Percentiles rank a stretch among this genome's conserved stretches.
These are phyloP conservation scores for Brassica balearica DNA, from an alignment of 441 rosid genomes.

Conservation along the genomic window DNA sequence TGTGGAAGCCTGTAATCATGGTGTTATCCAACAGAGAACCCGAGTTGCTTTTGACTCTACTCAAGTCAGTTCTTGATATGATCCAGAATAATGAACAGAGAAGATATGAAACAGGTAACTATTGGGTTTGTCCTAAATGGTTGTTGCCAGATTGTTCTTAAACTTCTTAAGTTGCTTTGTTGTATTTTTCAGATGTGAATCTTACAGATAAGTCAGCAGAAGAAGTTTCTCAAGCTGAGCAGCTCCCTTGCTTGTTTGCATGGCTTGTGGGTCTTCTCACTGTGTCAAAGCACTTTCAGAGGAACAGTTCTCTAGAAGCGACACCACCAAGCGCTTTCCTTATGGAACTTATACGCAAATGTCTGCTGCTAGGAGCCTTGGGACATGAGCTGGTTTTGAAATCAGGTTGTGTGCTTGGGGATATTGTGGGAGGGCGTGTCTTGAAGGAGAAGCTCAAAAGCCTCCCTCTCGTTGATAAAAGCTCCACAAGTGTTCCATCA, in stretches of 20 bases:
- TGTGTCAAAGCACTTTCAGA: conserved; percentile 52
- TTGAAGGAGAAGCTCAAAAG: conserved; percentile 61
- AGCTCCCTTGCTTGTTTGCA: conserved; percentile 64
- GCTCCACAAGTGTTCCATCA: too few species aligned
- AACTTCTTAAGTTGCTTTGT: neutral
- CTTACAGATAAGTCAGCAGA: conserved; percentile 40
- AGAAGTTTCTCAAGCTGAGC: conserved; percentile 50
- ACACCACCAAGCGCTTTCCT: conserved; percentile 51
- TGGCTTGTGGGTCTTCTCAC: conserved; percentile 73
- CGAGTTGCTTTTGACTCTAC: conserved; percentile 71
- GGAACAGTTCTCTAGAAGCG: conserved; percentile 45
- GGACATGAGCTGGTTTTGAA: conserved; percentile 59
- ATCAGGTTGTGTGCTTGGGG: conserved; percentile 60
- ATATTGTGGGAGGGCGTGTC: conserved; percentile 50
- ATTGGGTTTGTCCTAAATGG: neutral
- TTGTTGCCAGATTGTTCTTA: neutral
- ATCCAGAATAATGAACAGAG: conserved; percentile 56
- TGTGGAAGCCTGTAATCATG: conserved; percentile 68
- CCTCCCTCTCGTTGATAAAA: conserved; percentile 40
- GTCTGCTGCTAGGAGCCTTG: conserved; percentile 58
- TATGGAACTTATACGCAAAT: conserved; percentile 59
- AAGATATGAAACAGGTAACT: conserved; percentile 61
- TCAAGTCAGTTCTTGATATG: conserved; percentile 66
- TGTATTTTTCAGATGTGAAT: conserved; percentile 44
- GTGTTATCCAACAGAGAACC: conserved; percentile 80